Evolutionary conservation across 1,284 basidiomycete genomes (phyloP), one percentile per base, ranked within the genome.

Genomic region (Paramarasmius palmivorus): DNA sequence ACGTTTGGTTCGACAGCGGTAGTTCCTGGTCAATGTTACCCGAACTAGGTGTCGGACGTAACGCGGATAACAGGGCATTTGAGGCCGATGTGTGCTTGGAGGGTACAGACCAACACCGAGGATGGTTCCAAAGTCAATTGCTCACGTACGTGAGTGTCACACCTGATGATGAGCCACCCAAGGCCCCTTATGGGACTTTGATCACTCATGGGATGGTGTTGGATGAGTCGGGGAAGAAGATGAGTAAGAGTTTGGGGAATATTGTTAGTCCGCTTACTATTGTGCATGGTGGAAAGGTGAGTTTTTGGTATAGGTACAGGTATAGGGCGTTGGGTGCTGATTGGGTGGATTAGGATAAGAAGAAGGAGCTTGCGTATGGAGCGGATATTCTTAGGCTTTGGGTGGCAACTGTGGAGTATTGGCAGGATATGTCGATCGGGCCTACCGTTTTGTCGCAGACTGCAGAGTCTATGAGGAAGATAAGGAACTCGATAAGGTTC

Each of bases 1-100:
- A 99, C 67, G 97, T 99, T 3, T 99, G 97, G 97, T 99, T 99
- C 63, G 97, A 99, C 73, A 96, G 93, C 63, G 97, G 97, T 1
- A 88, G 91, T 1, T 94, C 95, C 1, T 99, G 97, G 97, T 86
- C 92, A 1, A 82, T 93, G 71, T 75, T 98, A 32, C 64, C 64
- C 26, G 77, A 76, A 45, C 67, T 73, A 52, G 70, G 64, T 17
- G 65, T 70, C 20, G 71, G 65, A 12, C 65, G 62, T 45, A 63
- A 59, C 61, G 52, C 59, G 41, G 62, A 60, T 23, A 61, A 67
- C 22, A 63, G 71, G 56, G 63, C 61, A 36, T 72, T 79, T 40
- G 72, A 84, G 32, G 92, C 95, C 0, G 94, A 99, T 65, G 79
- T 98, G 10, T 96, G 93, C 64, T 73, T 99, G 12, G 97, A 99